Conservation (phyloP, 768 basidiomycete species). For the Pisolithus orientalis region DNA sequence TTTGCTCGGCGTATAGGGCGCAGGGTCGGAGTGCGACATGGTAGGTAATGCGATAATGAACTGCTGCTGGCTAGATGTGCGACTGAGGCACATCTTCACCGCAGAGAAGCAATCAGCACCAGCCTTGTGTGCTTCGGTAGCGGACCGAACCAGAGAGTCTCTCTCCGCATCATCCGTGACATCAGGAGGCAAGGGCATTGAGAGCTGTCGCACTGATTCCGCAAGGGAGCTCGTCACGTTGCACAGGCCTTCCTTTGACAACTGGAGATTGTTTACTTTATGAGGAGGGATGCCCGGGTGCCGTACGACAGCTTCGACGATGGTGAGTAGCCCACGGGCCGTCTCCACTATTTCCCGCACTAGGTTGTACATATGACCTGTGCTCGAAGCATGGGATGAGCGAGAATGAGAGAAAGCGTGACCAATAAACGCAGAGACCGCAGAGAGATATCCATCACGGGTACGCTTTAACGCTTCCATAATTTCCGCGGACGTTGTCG, state of each 20-base stretch:
- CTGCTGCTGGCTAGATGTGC: conserved; percentile 53
- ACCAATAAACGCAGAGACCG: conserved; percentile 95
- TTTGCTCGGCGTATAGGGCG: conserved; percentile 43
- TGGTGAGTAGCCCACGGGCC: conserved; percentile 84
- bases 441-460: conserved; percentile 87
- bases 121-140: conserved; percentile 81
- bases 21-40: conserved; percentile 37
- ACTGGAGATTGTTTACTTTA: conserved; percentile 58
- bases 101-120: conserved; percentile 85
- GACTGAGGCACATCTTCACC: conserved; percentile 75
- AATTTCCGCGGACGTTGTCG: conserved; percentile 61
- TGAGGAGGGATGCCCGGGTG: conserved; percentile 64
- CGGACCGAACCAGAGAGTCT: conserved; percentile 68
- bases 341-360: conserved; percentile 93
- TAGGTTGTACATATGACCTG: conserved; percentile 90
- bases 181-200: conserved; percentile 37
- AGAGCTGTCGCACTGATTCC: conserved; percentile 78
- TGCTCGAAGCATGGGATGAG: conserved; percentile 85
- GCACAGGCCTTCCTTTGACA: conserved; percentile 78
- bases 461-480: conserved; percentile 74
- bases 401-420: conserved; percentile 93
- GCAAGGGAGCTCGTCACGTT: conserved; percentile 81
- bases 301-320: conserved; percentile 83
- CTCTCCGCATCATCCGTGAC: conserved; percentile 81
- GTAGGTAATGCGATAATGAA: conserved; percentile 62